Percentiles rank a stretch among this genome's conserved stretches.
Conservation (phyloP, 116 monocot genomes). For the Iris pallida region DNA sequence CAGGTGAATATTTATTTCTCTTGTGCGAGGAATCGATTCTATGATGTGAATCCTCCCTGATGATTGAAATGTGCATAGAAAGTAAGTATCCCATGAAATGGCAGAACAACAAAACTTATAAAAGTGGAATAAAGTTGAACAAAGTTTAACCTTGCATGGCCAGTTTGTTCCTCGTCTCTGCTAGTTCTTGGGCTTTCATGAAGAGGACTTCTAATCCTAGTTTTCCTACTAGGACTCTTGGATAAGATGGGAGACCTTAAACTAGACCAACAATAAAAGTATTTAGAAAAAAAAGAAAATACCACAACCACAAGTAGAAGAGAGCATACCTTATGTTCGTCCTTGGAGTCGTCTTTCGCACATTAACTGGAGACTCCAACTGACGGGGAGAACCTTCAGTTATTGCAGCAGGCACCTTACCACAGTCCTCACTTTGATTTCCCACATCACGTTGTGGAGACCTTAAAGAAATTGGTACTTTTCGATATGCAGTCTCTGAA, state of each 20-base stretch:
- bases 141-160: constrained; percentile 25
- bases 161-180: constrained; percentile 18
- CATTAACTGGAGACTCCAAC: constrained; percentile 13
- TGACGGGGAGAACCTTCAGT: constrained; percentile 19
- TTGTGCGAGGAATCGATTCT: no score
- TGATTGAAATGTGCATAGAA: no score
- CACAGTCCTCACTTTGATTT: constrained; percentile 5
- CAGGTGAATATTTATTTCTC: not conserved
- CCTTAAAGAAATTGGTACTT: constrained; percentile 22
- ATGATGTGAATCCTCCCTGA: no score
- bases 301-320: not conserved
- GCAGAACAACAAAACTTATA: not conserved
- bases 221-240: constrained; percentile 19
- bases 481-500: constrained; percentile 8
- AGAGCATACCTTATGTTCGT: constrained; percentile 26
- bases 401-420: constrained; percentile 2
- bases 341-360: not conserved
- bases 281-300: not conserved
- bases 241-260: constrained; percentile 28
- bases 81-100: no score
- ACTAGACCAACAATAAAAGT: not conserved
- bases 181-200: constrained; percentile 29
- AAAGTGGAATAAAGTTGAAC: not conserved
- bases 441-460: constrained; percentile 29
- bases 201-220: constrained; percentile 5